These are phyloP conservation scores for Ilex paraguariensis DNA, from an alignment of 305 asterid species.

Conservation along the genomic window DNA sequence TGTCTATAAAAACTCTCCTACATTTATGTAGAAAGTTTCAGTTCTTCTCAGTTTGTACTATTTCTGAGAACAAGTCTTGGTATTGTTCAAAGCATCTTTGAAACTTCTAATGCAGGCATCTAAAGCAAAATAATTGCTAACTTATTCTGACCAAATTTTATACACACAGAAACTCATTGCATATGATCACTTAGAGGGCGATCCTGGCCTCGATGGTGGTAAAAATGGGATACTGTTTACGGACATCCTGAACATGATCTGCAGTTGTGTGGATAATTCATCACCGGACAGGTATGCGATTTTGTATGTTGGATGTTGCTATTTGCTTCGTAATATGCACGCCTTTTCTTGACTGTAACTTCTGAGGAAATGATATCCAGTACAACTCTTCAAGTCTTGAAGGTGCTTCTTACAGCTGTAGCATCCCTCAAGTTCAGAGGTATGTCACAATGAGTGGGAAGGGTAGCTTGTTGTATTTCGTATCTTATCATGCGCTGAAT, in stretches of 20 bases:
- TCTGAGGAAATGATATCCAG: slow-evolving; percentile 46
- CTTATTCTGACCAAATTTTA: background rate
- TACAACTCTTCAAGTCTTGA: slow-evolving; percentile 94
- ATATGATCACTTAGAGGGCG: slow-evolving; percentile 97
- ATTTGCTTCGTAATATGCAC: slow-evolving; percentile 17
- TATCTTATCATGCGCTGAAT: too few species aligned
- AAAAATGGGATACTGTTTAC: slow-evolving; percentile 66
- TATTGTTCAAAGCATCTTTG: too few species aligned
- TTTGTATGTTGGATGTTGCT: slow-evolving; percentile 10
- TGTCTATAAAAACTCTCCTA: slow-evolving; percentile 9
- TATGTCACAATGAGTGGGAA: slow-evolving; percentile 18
- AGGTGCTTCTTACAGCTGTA: slow-evolving; percentile 96
- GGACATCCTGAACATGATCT: slow-evolving; percentile 83
- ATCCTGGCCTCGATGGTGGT: slow-evolving; percentile 93
- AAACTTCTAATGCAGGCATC: background rate
- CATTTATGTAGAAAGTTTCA: slow-evolving; percentile 1
- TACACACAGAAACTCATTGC: slow-evolving; percentile 88
- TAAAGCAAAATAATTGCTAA: background rate
- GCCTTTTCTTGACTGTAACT: slow-evolving; percentile 16
- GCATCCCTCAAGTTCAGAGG: slow-evolving; percentile 94
- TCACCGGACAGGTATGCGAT: slow-evolving; percentile 86
- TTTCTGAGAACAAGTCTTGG: too few species aligned
- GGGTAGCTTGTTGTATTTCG: too few species aligned
- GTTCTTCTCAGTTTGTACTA: background rate
- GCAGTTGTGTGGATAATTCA: slow-evolving; percentile 89